Base-by-base conservation (phyloP, 176 grass and related monocot genomes). In the Poa annua region DNA sequence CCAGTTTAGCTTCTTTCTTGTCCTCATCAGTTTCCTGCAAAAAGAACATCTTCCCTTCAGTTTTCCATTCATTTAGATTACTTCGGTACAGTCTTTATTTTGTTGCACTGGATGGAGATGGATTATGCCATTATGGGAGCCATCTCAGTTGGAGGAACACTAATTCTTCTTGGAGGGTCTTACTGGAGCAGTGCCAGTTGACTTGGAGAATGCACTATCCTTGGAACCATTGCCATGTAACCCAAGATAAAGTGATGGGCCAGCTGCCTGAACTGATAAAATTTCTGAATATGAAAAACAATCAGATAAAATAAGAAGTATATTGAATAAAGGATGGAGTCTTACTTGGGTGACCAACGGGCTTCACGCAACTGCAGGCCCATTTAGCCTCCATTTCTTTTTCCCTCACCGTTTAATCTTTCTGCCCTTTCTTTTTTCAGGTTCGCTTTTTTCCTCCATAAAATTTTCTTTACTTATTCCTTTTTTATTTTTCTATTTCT, bases 101-200 rank as follows among this genome's bases (percentile, higher is more conserved):
- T 90, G 92, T 71, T 97, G 94, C 77, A 92, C 77, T 53, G 91
- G 91, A 66, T 75, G 89, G 83, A 90, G 89, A 97, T 94, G 38
- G 38, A 39, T 39, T 39, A 39, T 39, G 38, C 92, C 88, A 90
- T 94, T 81, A 94, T 90, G 83, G 92, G 89, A 11, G 88, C 92
- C 62, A 97, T 97, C 71, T 97, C 89, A 94, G 78, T 81, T 97
- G 71, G 89, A 94, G 89, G 92, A 97, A 74, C 61, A 78, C 0
- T 88, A 91, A 21, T 94, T 92, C 73, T 94, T 85, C 80, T 83
- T 97, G 86, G 89, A 97, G 78, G 89, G 90, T 89, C 88, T 92
- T 76, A n/a, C n/a, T n/a, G n/a, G n/a, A 82, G 92, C 90, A 70
- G 89, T 97, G 51, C 85, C 92, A 65, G 89, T 97, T 83, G 88